These are phyloP conservation scores for Lactarius evosmus DNA, from an alignment of 768 basidiomycete genomes.

Conservation along the genomic window DNA sequence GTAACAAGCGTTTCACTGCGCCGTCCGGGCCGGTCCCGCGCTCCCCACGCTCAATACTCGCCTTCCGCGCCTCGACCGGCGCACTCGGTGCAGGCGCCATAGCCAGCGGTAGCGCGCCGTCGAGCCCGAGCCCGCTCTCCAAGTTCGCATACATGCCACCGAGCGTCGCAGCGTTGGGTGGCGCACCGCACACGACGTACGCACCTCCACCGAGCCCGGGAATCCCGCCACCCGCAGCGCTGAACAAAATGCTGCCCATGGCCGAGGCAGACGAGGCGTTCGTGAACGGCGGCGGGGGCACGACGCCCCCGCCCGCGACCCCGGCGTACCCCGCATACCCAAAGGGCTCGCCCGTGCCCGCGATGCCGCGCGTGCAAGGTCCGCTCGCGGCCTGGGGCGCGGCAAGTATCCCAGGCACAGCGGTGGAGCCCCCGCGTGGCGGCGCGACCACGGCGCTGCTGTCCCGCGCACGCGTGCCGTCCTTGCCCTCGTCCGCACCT, in stretches of 20 bases:
- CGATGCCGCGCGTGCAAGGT: constrained; percentile 52
- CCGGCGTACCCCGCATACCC: constrained; percentile 75
- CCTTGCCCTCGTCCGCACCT: constrained; percentile 39
- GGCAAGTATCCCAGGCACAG: constrained; percentile 48
- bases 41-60: constrained; percentile 31
- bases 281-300: constrained; percentile 18
- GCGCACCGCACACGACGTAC: constrained; percentile 24
- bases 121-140: constrained; percentile 19
- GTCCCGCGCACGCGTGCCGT: constrained; percentile 47
- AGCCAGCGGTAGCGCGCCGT: background rate
- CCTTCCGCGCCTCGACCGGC: constrained; percentile 34
- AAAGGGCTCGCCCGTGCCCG: constrained; percentile 43
- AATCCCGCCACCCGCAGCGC: constrained; percentile 26
- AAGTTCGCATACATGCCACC: constrained; percentile 22
- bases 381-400: constrained; percentile 50
- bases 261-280: constrained; percentile 26
- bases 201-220: constrained; percentile 20
- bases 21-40: constrained; percentile 35
- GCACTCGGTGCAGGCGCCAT: constrained; percentile 35
- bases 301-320: constrained; percentile 44
- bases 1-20: constrained; percentile 52
- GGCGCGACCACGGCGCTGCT: constrained; percentile 36
- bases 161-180: constrained; percentile 8
- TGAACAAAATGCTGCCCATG: constrained; percentile 22
- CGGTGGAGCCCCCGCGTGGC: constrained; percentile 66